Evolutionary conservation across 805 yeast species (phyloP).

Genomic region (Kazachstania psychrophila): DNA sequence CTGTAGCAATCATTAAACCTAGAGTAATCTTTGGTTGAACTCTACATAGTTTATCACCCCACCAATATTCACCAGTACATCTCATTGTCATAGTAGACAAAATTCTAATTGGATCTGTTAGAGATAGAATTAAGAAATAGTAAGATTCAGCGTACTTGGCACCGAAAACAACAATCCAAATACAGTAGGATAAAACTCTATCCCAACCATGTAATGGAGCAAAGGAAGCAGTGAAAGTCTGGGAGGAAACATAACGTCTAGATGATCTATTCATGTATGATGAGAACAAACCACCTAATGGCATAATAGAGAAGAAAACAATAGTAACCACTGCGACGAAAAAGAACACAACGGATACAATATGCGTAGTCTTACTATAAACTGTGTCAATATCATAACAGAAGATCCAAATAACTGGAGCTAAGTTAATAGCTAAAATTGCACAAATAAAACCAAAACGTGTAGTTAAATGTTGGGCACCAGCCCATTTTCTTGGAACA

Average conservation of each 20-base stretch:
- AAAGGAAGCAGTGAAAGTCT: conserved; percentile 90
- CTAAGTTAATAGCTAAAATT: conserved; percentile 64
- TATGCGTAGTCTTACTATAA: conserved; percentile 60
- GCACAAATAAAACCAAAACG: conserved; percentile 66
- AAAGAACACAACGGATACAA: conserved; percentile 78
- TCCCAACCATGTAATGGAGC: conserved; percentile 73
- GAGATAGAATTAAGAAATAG: conserved; percentile 76
- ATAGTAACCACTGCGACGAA: conserved; percentile 78
- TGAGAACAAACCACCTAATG: conserved; percentile 91
- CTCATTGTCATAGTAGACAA: conserved; percentile 80
- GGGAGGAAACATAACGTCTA: conserved; percentile 84
- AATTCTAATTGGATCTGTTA: conserved; percentile 90
- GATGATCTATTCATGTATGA: conserved; percentile 83
- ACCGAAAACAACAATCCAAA: conserved; percentile 81
- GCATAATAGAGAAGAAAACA: conserved; percentile 85
- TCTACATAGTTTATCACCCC: conserved; percentile 57
- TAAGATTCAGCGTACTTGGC: conserved; percentile 89
- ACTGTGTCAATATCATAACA: conserved; percentile 62
- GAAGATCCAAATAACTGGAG: conserved; percentile 78
- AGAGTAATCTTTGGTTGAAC: conserved; percentile 83
- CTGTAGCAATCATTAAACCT: conserved; percentile 89
- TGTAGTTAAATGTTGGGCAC: conserved; percentile 91
- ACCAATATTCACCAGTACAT: conserved; percentile 93
- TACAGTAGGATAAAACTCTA: conserved; percentile 87
- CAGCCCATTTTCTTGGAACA: conserved; percentile 98